Conservation (phyloP, 768 basidiomycete genomes). For the Collybia mongolica region DNA sequence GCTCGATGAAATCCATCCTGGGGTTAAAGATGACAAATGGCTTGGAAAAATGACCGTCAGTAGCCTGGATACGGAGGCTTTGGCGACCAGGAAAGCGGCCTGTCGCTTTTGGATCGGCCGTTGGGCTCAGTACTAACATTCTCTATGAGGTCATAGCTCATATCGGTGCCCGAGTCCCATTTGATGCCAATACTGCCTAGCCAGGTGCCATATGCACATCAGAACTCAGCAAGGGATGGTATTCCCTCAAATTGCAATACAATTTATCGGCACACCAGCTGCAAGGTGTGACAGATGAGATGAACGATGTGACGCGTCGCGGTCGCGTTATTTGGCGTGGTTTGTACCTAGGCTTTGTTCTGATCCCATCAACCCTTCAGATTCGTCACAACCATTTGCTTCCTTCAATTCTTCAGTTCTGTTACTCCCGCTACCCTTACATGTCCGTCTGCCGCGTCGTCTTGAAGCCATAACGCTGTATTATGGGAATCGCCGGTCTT, state of each 20-base stretch:
- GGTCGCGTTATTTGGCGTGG: constrained; percentile 1
- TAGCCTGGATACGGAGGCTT: constrained; percentile 43
- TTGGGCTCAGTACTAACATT: constrained; percentile 28
- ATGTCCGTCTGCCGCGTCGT: too few relatives aligned
- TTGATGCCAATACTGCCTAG: too few relatives aligned
- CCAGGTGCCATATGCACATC: too few relatives aligned
- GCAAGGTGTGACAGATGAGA: too few relatives aligned
- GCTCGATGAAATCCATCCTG: constrained; percentile 41
- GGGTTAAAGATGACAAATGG: constrained; percentile 39
- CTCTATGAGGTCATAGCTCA: too few relatives aligned
- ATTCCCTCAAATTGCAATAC: too few relatives aligned
- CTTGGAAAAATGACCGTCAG: constrained; percentile 43
- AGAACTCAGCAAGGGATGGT: too few relatives aligned
- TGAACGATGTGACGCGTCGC: constrained; percentile 1
- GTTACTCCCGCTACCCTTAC: too few relatives aligned
- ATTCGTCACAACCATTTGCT: not conserved
- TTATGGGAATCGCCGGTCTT: constrained; percentile 91
- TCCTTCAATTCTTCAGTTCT: not conserved
- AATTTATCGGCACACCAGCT: too few relatives aligned
- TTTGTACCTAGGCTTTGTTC: not conserved
- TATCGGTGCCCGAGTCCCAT: too few relatives aligned
- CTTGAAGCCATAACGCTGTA: too few relatives aligned
- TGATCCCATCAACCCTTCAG: not conserved
- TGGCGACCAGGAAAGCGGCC: constrained; percentile 52
- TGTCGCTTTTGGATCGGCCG: constrained; percentile 66